Conservation (phyloP, 305 asterid genomes). For the Andrographis paniculata region DNA sequence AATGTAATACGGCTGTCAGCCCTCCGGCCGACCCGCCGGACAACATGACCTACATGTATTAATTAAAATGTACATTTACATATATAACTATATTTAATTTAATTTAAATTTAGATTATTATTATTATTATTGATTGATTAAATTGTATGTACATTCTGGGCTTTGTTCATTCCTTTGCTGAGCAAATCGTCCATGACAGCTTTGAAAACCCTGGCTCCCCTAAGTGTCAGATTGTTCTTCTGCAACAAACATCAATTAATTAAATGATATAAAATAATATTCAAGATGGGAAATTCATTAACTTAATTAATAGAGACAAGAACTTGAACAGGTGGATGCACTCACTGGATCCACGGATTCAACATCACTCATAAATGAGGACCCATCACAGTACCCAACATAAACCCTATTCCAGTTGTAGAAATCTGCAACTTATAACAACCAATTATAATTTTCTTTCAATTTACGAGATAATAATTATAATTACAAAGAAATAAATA, state of each 20-base stretch:
- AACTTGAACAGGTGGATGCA: background rate
- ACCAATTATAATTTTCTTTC: no score
- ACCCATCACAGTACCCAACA: slow-evolving; percentile 87
- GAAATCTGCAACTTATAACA: slow-evolving; percentile 40
- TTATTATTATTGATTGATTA: no score
- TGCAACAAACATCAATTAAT: no score
- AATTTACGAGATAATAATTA: no score
- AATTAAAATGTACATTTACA: background rate
- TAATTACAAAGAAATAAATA: background rate
- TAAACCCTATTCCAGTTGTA: slow-evolving; percentile 83
- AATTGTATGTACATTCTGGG: slow-evolving; percentile 62
- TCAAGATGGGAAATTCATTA: no score
- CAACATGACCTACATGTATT: slow-evolving; percentile 39
- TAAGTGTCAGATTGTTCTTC: no score
- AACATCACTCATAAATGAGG: slow-evolving; percentile 85
- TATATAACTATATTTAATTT: no score
- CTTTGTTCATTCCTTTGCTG: slow-evolving; percentile 61
- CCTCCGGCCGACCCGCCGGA: slow-evolving; percentile 86
- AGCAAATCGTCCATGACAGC: slow-evolving; percentile 55
- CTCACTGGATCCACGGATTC: slow-evolving; percentile 79
- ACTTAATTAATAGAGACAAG: no score
- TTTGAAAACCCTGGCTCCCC: slow-evolving; percentile 48
- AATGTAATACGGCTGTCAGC: slow-evolving; percentile 50
- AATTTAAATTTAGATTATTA: no score
- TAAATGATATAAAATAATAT: no score